phyloP scores from a whole-genome alignment of 805 yeast species.

The Wickerhamomyces chambardii region DNA sequence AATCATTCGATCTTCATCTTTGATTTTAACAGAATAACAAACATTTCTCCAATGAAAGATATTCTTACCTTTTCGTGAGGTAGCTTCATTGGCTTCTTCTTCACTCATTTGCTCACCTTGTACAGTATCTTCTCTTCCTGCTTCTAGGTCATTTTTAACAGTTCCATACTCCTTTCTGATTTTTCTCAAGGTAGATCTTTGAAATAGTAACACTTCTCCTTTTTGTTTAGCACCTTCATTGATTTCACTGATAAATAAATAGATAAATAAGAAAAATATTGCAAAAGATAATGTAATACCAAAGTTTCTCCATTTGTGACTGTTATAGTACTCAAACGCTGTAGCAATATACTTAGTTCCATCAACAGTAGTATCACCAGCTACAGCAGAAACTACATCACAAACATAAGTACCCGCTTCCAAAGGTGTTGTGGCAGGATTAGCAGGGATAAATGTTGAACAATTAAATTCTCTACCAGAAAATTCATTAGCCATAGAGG shows the following conservation, averaged over 20 bases:
- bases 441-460: constrained; percentile 36
- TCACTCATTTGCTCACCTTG: constrained; percentile 6
- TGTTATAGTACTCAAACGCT: constrained; percentile 33
- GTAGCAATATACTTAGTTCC: constrained; percentile 41
- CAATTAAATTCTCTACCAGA: constrained; percentile 36
- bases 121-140: constrained; percentile 16
- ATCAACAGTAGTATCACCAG: constrained; percentile 38
- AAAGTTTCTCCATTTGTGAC: constrained; percentile 54
- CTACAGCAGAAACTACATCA: constrained; percentile 42
- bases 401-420: constrained; percentile 34
- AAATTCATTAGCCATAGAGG: constrained; percentile 51
- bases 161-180: constrained; percentile 30
- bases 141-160: constrained; percentile 16
- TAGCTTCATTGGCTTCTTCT: constrained; percentile 14
- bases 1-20: constrained; percentile 50
- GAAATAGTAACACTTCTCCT: constrained; percentile 65
- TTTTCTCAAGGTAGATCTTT: constrained; percentile 35
- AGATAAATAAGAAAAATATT: constrained; percentile 43
- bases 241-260: constrained; percentile 45
- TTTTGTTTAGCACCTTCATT: constrained; percentile 57
- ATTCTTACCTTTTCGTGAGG: constrained; percentile 28
- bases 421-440: constrained; percentile 16
- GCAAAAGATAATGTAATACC: constrained; percentile 54
- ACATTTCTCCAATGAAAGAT: constrained; percentile 76
- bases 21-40: constrained; percentile 59